phyloP scores from a whole-genome alignment of 441 rosid species.

The Raphanus hybrid region DNA sequence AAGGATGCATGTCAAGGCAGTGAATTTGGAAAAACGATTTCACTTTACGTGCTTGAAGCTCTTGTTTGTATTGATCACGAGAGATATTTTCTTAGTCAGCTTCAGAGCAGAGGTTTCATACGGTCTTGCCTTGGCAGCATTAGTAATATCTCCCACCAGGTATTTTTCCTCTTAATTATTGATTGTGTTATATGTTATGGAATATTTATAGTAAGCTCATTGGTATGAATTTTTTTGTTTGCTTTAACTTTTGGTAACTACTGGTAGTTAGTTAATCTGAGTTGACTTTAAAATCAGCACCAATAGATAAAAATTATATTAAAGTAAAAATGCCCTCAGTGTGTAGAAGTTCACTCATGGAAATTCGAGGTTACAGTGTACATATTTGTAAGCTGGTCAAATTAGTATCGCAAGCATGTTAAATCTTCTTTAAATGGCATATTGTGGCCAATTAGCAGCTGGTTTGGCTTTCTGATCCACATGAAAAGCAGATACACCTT shows the following conservation, averaged over 20 bases:
- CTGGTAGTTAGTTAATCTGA: not conserved
- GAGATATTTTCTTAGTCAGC: slow-evolving; percentile 87
- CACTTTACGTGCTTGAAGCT: slow-evolving; percentile 93
- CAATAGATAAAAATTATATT: not conserved
- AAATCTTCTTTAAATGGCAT: slow-evolving; percentile 16
- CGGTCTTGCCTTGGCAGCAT: slow-evolving; percentile 80
- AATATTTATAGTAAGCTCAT: not conserved
- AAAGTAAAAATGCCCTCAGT: slow-evolving; percentile 14
- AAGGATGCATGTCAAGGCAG: slow-evolving; percentile 94
- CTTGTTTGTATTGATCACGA: slow-evolving; percentile 87
- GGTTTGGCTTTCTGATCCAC: slow-evolving; percentile 20
- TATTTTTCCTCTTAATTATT: slow-evolving; percentile 36
- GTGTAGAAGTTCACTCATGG: not conserved
- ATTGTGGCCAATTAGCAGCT: slow-evolving; percentile 14
- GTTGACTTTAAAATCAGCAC: slow-evolving; percentile 11
- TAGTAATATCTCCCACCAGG: slow-evolving; percentile 78
- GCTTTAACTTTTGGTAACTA: slow-evolving; percentile 22
- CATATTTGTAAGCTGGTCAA: slow-evolving; percentile 1
- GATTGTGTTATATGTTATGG: not conserved
- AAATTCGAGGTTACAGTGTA: not conserved
- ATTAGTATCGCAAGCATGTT: slow-evolving; percentile 1
- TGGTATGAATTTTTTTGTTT: not conserved
- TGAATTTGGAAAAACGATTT: slow-evolving; percentile 90
- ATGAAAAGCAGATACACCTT: slow-evolving; percentile 6
- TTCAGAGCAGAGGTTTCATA: slow-evolving; percentile 94